A percentile compares a stretch with the other conserved stretches of the same genome.
phyloP scores from a whole-genome alignment of 1,139 yeast species.

The Yamadazyma diddensiae region DNA sequence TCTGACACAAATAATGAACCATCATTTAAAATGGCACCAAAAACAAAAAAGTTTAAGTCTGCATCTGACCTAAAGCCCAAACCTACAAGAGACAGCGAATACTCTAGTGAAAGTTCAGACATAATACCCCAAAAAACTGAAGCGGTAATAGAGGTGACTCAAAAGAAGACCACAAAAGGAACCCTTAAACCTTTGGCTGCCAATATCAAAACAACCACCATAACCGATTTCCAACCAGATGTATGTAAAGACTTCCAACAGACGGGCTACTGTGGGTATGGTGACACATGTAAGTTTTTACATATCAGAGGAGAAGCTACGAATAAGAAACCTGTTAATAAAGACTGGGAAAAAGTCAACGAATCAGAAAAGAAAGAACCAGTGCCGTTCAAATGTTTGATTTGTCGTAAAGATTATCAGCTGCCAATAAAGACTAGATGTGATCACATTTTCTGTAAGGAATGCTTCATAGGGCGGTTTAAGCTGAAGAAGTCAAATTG shows the following conservation, averaged over 20 bases:
- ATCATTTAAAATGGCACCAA: no score
- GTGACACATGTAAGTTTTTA: slow-evolving; percentile 95
- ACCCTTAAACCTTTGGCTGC: slow-evolving; percentile 33
- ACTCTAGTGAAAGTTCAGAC: no score
- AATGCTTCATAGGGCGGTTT: slow-evolving; percentile 55
- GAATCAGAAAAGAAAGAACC: slow-evolving; percentile 9
- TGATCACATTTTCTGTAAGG: slow-evolving; percentile 64
- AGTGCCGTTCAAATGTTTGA: slow-evolving; percentile 61
- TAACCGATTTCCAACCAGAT: slow-evolving; percentile 91
- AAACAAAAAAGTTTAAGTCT: slow-evolving; percentile 1
- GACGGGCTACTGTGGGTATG: slow-evolving; percentile 96
- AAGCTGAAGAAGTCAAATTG: slow-evolving; percentile 46
- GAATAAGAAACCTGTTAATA: slow-evolving; percentile 64
- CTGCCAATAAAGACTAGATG: slow-evolving; percentile 63
- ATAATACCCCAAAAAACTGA: slow-evolving; percentile 5
- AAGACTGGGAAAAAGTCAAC: slow-evolving; percentile 64
- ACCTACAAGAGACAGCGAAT: slow-evolving; percentile 3
- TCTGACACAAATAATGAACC: no score
- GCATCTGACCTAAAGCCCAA: background rate
- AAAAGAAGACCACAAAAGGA: slow-evolving; percentile 1
- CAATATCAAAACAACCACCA: slow-evolving; percentile 65
- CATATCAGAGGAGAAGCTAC: slow-evolving; percentile 87
- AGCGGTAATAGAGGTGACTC: slow-evolving; percentile 9
- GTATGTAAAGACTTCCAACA: slow-evolving; percentile 90
- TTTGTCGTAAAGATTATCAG: slow-evolving; percentile 58